Evolutionary conservation across 139 green algal genomes (phyloP).

Genomic region (Chlamydomonas eustigma): DNA sequence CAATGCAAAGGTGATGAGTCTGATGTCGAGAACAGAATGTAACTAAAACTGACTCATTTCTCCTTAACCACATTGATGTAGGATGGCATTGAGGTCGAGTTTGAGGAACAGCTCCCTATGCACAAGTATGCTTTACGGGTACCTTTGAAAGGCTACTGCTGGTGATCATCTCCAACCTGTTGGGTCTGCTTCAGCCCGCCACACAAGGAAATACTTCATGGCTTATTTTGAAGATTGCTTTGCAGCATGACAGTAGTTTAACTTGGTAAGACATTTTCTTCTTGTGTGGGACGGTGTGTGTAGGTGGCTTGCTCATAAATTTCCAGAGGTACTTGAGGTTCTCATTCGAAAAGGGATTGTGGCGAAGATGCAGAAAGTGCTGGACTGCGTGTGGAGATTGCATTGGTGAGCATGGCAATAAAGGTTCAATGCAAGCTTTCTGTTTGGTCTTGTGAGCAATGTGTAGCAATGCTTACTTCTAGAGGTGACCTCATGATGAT

Average conservation of each 20-base stretch:
- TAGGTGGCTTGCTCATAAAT: constrained; percentile 10
- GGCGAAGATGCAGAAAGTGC: background rate
- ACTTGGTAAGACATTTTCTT: background rate
- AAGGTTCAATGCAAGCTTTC: background rate
- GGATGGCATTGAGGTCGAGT: constrained; percentile 12
- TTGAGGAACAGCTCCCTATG: constrained; percentile 14
- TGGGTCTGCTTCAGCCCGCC: background rate
- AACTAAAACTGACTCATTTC: too few relatives aligned
- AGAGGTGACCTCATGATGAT: too few relatives aligned
- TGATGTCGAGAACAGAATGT: too few relatives aligned
- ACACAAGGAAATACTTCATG: background rate
- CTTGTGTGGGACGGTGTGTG: background rate
- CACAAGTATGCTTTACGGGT: constrained; percentile 5
- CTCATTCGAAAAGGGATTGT: background rate
- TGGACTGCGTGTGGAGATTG: constrained; percentile 16
- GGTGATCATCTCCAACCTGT: background rate
- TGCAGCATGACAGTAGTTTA: background rate
- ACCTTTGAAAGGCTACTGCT: background rate
- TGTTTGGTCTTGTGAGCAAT: background rate
- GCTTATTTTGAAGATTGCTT: background rate
- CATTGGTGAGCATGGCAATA: constrained; percentile 5
- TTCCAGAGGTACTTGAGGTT: background rate
- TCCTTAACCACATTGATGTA: too few relatives aligned
- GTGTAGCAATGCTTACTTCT: background rate
- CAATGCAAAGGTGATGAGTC: too few relatives aligned